Evolutionary conservation across 495 filamentous ascomycete species (phyloP).

Genomic region (Venustampulla echinocandica): DNA sequence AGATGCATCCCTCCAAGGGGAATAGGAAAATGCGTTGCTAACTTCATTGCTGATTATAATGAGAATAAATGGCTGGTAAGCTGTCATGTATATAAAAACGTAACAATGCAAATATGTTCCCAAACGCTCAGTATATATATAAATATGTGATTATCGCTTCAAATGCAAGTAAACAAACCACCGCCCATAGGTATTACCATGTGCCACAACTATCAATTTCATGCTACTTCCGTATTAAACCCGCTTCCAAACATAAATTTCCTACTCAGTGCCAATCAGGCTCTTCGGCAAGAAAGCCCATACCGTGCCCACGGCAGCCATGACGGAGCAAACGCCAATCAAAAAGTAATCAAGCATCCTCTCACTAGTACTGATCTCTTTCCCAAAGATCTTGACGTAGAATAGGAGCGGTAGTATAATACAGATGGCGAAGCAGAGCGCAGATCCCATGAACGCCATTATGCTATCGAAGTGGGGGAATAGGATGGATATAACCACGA

Average conservation of each 20-base stretch:
- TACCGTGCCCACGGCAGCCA: constrained; percentile 72
- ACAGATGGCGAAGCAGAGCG: constrained; percentile 91
- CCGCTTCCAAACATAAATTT: background rate
- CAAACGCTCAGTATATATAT: no score
- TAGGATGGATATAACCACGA: constrained; percentile 64
- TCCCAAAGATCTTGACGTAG: constrained; percentile 86
- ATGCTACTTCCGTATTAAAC: no score
- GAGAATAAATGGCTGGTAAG: no score
- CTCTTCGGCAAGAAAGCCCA: constrained; percentile 79
- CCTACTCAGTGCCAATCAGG: constrained; percentile 36
- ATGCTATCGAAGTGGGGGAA: constrained; percentile 88
- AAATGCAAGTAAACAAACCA: no score
- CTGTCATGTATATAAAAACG: no score
- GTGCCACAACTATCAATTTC: no score
- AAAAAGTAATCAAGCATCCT: constrained; percentile 58
- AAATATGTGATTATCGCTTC: no score
- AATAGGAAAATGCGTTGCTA: no score
- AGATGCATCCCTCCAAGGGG: no score
- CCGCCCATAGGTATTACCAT: no score
- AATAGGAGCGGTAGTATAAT: constrained; percentile 84
- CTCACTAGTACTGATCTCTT: constrained; percentile 59
- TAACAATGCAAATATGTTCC: no score
- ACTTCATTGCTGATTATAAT: no score
- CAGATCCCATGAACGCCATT: constrained; percentile 86
- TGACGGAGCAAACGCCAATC: constrained; percentile 55